Evolutionary conservation across 176 grass and related monocot genomes (phyloP), one percentile per base, ranked within the genome.

Genomic region (Stipa capillata): DNA sequence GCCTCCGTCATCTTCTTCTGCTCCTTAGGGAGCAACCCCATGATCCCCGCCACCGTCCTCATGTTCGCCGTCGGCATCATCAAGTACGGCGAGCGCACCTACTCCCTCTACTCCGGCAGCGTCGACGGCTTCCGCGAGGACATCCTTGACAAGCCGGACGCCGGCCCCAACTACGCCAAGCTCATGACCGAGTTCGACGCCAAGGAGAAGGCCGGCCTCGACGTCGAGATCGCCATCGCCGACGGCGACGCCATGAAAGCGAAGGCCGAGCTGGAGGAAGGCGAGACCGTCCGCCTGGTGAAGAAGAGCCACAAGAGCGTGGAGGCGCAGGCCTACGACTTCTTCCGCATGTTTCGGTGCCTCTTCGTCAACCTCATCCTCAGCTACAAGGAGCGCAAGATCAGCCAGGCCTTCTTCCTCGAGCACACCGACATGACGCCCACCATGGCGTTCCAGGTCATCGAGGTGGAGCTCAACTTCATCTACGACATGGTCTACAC

Each of bases 401-500:
- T n/a, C n/a, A n/a, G n/a, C n/a, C n/a, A 39, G 28, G 39, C 39
- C 16, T 80, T 29, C 49, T 86, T 86, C 84, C 5, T 79, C 1
- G 0, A 32, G 0, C 2, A 1, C 1, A 0, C 2, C 0, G 2
- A 9, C 1, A 0, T 52, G 0, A 16, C 0, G 45, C 0, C 48
- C 0, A 2, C 0, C 0, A 0, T 7, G 24, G 75, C 75, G 34
- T 85, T 85, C 83, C 0, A 72, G 24, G 52, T 72, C 0, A 69
- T 79, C 18, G 76, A 87, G 62, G 33, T 87, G 40, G 87, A 93
- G 71, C 73, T 93, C 31, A 83, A 88, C 50, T 86, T 85, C 58
- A 25, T 88, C 58, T 90, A 90, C 49, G 83, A 90, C 15, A 81
- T 91, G 58, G 79, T 91, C 25, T 79, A 89, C 83, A 94, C 89